Evolutionary conservation across 1,139 yeast genomes (phyloP).

Genomic region (Suhomyces bribrorum): DNA sequence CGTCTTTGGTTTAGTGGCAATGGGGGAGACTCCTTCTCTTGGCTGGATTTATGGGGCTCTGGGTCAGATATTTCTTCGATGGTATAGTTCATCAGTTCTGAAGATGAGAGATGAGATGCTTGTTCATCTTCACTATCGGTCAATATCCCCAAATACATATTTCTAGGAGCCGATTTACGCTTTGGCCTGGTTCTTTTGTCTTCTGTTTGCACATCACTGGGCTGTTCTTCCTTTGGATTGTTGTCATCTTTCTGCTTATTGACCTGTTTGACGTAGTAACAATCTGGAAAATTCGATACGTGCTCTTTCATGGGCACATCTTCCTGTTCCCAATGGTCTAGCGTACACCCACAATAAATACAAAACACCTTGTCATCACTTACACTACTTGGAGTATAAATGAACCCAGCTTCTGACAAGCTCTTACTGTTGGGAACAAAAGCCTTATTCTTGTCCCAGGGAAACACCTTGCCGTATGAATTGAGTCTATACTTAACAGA

Average conservation of each 20-base stretch:
- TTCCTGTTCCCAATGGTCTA: constrained; percentile 70
- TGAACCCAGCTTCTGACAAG: constrained; percentile 57
- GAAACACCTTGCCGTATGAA: constrained; percentile 59
- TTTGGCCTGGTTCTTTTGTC: neutral
- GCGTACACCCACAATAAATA: constrained; percentile 64
- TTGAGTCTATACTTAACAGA: constrained; percentile 46
- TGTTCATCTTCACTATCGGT: constrained; percentile 6
- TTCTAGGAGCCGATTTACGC: constrained; percentile 2
- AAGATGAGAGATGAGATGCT: too few species aligned
- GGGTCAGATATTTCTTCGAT: too few species aligned
- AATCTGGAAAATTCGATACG: constrained; percentile 42
- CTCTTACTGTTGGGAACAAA: constrained; percentile 40
- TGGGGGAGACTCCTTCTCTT: too few species aligned
- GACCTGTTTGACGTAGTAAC: constrained; percentile 42
- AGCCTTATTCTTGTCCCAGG: constrained; percentile 41
- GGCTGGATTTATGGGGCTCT: too few species aligned
- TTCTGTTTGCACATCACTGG: too few species aligned
- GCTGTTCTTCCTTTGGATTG: neutral
- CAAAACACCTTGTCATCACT: constrained; percentile 71
- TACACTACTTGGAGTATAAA: constrained; percentile 42
- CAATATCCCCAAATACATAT: constrained; percentile 10
- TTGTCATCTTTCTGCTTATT: neutral
- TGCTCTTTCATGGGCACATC: constrained; percentile 68
- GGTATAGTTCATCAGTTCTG: too few species aligned
- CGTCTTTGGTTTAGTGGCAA: too few species aligned